Base-by-base conservation (phyloP, 345 rosid genomes). In the Melaleuca quinquenervia region DNA sequence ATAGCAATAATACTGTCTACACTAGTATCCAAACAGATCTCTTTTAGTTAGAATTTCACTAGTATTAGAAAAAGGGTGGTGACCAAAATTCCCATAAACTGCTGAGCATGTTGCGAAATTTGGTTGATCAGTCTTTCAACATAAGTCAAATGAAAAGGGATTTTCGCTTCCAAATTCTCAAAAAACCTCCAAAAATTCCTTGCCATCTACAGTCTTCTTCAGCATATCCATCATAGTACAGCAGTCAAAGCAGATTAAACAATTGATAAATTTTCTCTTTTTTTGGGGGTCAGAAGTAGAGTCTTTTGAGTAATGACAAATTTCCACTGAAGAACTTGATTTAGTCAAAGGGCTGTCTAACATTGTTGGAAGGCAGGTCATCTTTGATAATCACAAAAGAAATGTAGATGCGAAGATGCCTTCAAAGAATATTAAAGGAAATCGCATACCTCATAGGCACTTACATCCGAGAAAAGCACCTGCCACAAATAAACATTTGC, bases 401-500 rank as follows among this genome's bases (percentile, higher is more conserved):
- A 58, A 20, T 84, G 50, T 50, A 84, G 82, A 49, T 16, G 50
- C 20, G 11, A 70, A 52, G 49, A 84, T 49, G 27, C 26, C 48
- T 60, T 48, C 3, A 6, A 45, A 45, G 36, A 45, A 32, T 41
- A 7, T 44, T 22, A 52, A 78, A 74, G 36, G 11, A 27, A 48
- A 15, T n/a, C 36, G 86, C 91, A 83, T 53, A 95, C 99, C 96
- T 94, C 98, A 45, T 94, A 93, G 0, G 98, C 98, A 86, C 92
- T 95, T 76, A 97, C 89, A 55, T 97, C 99, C 0, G 98, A 94
- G 89, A 97, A 94, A 84, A 96, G 93, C 89, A 97, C 99, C 98
- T 95, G 92, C 90, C 88, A 82, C 86, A 82, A 6, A 50, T 21
- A 50, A 58, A 60, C 6, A 52, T 74, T 44, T 22, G 74, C 51